phyloP scores from a whole-genome alignment of 208 protist genomes.

The Leishmania turanica region DNA sequence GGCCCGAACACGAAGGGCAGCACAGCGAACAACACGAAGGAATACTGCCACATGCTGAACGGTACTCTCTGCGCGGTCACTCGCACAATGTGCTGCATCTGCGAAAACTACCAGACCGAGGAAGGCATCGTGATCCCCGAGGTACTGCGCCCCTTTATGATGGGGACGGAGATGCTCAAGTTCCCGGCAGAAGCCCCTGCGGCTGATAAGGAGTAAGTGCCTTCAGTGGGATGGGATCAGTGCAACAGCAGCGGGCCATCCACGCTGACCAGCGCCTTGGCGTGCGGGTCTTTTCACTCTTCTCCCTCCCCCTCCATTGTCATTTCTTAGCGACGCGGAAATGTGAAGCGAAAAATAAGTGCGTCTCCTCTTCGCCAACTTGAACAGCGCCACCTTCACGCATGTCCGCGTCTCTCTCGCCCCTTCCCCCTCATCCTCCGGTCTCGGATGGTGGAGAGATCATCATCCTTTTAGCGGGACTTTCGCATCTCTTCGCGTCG shows the following conservation, averaged over 20 bases:
- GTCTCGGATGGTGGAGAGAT: not conserved
- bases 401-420: not conserved
- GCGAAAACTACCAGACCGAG: constrained; percentile 99
- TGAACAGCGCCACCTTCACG: not conserved
- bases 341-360: not conserved
- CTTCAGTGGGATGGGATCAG: not conserved
- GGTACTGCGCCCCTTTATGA: constrained; percentile 92
- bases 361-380: not conserved
- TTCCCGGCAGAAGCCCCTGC: constrained; percentile 42
- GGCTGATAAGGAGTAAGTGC: constrained; percentile 33
- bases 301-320: not conserved
- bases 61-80: constrained; percentile 98
- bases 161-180: constrained; percentile 81
- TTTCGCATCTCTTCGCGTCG: not conserved
- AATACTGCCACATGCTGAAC: constrained; percentile 99
- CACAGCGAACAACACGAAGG: constrained; percentile 84
- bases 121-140: constrained; percentile 94
- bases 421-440: not conserved
- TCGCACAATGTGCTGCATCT: constrained; percentile 99
- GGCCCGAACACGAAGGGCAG: constrained; percentile 82
- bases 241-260: not conserved
- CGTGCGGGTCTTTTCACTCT: not conserved
- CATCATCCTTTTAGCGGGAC: not conserved
- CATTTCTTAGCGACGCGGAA: not conserved
- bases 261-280: not conserved